Percentiles rank a stretch among this genome's conserved stretches.
Evolutionary conservation across 345 rosid genomes (phyloP).

Genomic region (Erodium maritimum): DNA sequence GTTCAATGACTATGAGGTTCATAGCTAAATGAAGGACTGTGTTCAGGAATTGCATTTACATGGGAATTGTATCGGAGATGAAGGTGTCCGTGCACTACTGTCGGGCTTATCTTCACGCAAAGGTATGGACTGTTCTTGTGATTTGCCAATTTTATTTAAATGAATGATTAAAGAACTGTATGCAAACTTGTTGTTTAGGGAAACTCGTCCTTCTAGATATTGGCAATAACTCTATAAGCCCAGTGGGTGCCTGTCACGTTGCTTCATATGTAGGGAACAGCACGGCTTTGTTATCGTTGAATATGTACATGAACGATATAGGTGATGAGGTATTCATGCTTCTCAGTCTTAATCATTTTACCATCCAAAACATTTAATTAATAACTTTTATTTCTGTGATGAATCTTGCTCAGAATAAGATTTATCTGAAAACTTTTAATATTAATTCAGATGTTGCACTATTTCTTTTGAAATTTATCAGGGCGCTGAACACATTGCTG

Average conservation of each 20-base stretch:
- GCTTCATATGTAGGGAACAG: slow-evolving; percentile 78
- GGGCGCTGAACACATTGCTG: slow-evolving; percentile 84
- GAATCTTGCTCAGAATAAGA: not conserved
- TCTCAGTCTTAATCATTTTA: not conserved
- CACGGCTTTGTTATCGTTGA: slow-evolving; percentile 88
- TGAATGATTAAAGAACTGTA: not conserved
- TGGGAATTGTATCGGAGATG: slow-evolving; percentile 92
- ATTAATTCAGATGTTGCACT: not conserved
- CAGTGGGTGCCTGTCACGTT: slow-evolving; percentile 70
- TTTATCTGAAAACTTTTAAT: not conserved
- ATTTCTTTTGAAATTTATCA: slow-evolving; percentile 18
- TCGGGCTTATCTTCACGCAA: slow-evolving; percentile 74
- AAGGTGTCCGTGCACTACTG: slow-evolving; percentile 74
- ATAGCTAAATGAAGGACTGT: slow-evolving; percentile 5
- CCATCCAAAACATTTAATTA: too few relatives aligned
- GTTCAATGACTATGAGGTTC: not conserved
- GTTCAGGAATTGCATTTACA: slow-evolving; percentile 87
- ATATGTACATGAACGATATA: slow-evolving; percentile 92
- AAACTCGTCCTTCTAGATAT: slow-evolving; percentile 62
- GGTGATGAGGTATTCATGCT: slow-evolving; percentile 65
- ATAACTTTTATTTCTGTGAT: too few relatives aligned
- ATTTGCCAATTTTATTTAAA: not conserved
- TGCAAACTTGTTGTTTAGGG: slow-evolving; percentile 33
- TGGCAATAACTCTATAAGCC: slow-evolving; percentile 80
- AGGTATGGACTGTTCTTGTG: slow-evolving; percentile 33